These are phyloP conservation scores for Talaromyces sp. DNA, from an alignment of 2,329 filamentous ascomycete species.

Conservation along the genomic window DNA sequence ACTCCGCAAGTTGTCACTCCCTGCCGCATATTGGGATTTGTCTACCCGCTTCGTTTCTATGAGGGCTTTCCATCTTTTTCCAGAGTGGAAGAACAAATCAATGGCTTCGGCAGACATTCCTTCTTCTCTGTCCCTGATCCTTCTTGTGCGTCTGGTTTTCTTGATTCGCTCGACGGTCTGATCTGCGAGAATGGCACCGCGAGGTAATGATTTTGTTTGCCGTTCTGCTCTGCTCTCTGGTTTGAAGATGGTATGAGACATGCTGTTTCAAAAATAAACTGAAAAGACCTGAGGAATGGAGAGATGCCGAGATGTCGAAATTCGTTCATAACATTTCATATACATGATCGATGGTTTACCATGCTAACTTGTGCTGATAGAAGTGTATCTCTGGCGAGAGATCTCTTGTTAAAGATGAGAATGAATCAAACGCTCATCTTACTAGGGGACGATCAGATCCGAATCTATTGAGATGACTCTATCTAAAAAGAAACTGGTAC, in stretches of 20 bases:
- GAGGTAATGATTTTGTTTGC: conserved; percentile 19
- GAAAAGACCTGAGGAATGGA: conserved; percentile 46
- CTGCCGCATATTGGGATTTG: conserved; percentile 16
- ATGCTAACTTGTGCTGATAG: not conserved
- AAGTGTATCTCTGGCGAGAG: not conserved
- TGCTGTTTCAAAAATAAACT: conserved; percentile 25
- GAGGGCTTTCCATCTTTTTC: conserved; percentile 23
- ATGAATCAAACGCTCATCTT: not conserved
- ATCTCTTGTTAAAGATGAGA: not conserved
- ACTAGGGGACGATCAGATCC: not conserved
- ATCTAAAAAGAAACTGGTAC: not conserved
- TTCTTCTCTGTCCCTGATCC: not conserved
- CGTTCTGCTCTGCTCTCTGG: not conserved
- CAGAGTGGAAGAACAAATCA: conserved; percentile 31
- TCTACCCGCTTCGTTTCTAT: conserved; percentile 38
- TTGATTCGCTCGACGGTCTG: not conserved
- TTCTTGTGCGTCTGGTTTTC: not conserved
- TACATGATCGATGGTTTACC: not conserved
- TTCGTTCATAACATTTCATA: not conserved
- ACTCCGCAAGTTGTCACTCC: not conserved
- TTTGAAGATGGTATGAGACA: conserved; percentile 1
- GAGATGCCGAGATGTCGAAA: conserved; percentile 10
- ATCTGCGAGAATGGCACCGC: conserved; percentile 18
- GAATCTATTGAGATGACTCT: not conserved
- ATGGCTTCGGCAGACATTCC: conserved; percentile 42